phyloP scores from a whole-genome alignment of 164 flowering plant species.

The Macadamia integrifolia region DNA sequence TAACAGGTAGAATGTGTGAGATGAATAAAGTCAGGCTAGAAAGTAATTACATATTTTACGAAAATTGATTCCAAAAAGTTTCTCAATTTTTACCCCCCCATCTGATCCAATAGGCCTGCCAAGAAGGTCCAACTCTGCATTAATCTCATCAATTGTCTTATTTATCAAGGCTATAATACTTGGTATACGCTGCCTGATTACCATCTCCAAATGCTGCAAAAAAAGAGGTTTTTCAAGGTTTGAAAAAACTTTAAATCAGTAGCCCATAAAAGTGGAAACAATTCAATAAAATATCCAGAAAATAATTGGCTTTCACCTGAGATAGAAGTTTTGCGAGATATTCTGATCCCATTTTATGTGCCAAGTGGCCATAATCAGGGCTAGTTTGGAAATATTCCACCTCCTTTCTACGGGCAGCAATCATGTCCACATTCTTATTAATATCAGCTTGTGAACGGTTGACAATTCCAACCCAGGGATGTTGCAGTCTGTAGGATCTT shows the following conservation, averaged over 20 bases:
- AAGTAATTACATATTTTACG: background rate
- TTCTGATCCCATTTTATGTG: slow-evolving; percentile 85
- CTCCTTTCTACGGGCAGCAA: slow-evolving; percentile 70
- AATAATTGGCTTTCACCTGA: slow-evolving; percentile 37
- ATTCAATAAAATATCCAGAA: slow-evolving; percentile 1
- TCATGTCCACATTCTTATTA: slow-evolving; percentile 81
- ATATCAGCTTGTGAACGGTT: slow-evolving; percentile 95
- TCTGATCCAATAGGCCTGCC: slow-evolving; percentile 94
- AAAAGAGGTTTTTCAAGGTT: background rate
- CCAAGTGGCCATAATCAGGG: slow-evolving; percentile 79
- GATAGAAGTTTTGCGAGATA: slow-evolving; percentile 92
- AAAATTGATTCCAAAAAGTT: slow-evolving; percentile 1
- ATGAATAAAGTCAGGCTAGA: slow-evolving; percentile 2
- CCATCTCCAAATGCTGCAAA: slow-evolving; percentile 79
- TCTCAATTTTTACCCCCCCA: slow-evolving; percentile 61
- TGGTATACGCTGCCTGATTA: slow-evolving; percentile 83
- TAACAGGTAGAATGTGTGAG: slow-evolving; percentile 6
- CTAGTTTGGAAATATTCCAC: slow-evolving; percentile 70
- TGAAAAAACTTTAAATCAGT: slow-evolving; percentile 8
- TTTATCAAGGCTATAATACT: slow-evolving; percentile 88
- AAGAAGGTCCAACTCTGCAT: slow-evolving; percentile 85
- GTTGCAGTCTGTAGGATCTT: slow-evolving; percentile 67
- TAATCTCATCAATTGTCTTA: slow-evolving; percentile 84
- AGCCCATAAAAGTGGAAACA: background rate
- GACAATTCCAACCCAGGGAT: slow-evolving; percentile 95